Evolutionary conservation across 257 asterid genomes (phyloP), one percentile per base, ranked within the genome.

Genomic region (Solanum infundibuliforme): DNA sequence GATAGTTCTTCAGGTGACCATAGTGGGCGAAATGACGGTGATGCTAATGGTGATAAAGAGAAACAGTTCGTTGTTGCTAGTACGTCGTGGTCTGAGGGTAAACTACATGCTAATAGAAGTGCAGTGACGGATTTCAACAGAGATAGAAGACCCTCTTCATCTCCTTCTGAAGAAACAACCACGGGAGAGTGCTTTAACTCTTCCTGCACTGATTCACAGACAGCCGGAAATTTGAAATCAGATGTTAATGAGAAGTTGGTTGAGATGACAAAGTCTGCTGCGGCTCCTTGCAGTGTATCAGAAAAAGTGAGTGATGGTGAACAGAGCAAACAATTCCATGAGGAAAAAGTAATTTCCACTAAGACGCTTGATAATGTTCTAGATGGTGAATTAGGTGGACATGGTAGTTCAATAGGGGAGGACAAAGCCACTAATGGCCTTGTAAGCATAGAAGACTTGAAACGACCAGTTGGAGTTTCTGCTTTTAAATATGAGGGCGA

Each of bases 21-120:
- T 52, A 39, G 46, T 62, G 84, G 79, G 85, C 25, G 41, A 31
- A 52, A 79, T 68, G 85, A 87, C 4, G 69, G 69, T 87, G 90
- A 83, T 87, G 84, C 48, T 87, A 91, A 85, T 87, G 68, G 74
- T 84, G 90, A 88, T 86, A 91, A 87, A 58, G 91, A 89, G 92
- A 90, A 91, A 27, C 91, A 88, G 60, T 39, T 83, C 4, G 84
- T 36, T 79, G 23, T 52, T 62, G 90, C 60, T 87, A 75, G 87
- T 81, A 48, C 29, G 66, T 88, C 38, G 35, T 65, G 32, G 71
- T 82, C 87, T 55, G 87, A 86, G 38, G 89, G 84, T 20, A 89
- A 87, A 46, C 83, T 31, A 36, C 84, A 79, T 72, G 14, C 77
- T 87, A 76, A 84, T 25, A 81, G 55, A 81, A 85, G 65, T 60